These are phyloP conservation scores for Melampsora abietis-canadensis DNA, from an alignment of 1,284 basidiomycete genomes.

Conservation along the genomic window DNA sequence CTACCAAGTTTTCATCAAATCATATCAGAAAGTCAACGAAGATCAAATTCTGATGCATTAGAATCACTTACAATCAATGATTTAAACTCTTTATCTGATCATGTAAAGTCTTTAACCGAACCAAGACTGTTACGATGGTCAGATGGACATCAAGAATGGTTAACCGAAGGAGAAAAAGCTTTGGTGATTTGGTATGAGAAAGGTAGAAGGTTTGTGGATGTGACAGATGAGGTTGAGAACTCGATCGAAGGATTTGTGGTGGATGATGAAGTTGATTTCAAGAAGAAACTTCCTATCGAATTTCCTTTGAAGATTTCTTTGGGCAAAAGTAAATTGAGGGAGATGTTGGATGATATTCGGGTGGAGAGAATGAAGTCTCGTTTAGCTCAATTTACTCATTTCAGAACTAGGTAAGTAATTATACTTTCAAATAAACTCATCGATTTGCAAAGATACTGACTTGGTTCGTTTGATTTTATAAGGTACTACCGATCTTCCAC, in stretches of 20 bases:
- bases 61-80: neutral
- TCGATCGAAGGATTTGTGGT: neutral
- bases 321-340: conserved; percentile 29
- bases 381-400: conserved; percentile 21
- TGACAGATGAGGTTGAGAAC: conserved; percentile 47
- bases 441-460: conserved; percentile 50
- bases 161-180: conserved; percentile 51
- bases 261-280: neutral
- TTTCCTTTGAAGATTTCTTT: conserved; percentile 43
- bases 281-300: neutral
- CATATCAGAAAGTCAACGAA: neutral
- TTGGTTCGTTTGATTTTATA: conserved; percentile 45
- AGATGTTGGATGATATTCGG: neutral
- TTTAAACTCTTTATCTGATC: neutral
- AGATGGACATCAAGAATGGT: conserved; percentile 36
- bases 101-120: conserved; percentile 42
- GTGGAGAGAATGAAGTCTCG: conserved; percentile 15
- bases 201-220: conserved; percentile 48
- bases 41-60: neutral
- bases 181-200: conserved; percentile 46
- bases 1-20: conserved; percentile 1
- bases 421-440: conserved; percentile 68
- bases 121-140: conserved; percentile 44
- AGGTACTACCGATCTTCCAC: conserved; percentile 62
- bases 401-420: conserved; percentile 47